These are phyloP conservation scores for Epichloe sylvatica DNA, from an alignment of 2,329 filamentous ascomycete species.

Conservation along the genomic window DNA sequence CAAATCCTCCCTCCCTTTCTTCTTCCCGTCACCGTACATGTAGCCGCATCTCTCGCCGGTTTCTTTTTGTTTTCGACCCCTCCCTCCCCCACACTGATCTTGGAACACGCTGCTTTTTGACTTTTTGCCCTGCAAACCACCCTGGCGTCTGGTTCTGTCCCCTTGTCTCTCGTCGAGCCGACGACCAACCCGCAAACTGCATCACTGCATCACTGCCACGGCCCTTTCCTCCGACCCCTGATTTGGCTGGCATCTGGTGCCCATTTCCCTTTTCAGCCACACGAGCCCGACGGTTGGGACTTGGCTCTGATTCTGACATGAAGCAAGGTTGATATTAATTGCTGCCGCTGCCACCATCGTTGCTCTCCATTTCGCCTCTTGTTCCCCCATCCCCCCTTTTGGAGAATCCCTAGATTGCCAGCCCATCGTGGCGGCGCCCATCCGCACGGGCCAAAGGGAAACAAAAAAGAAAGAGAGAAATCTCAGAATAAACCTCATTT, in stretches of 20 bases:
- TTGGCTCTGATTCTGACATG: background rate
- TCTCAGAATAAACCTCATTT: background rate
- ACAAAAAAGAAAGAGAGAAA: background rate
- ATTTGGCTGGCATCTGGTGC: background rate
- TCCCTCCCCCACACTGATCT: background rate
- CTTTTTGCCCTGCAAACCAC: background rate
- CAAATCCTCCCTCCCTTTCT: background rate
- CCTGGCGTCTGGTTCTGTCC: background rate
- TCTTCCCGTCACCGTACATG: background rate
- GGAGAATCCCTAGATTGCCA: background rate
- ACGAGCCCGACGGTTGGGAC: background rate
- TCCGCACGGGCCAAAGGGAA: background rate
- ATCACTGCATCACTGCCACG: slow-evolving; percentile 1
- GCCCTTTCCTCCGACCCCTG: background rate
- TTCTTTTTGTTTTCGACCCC: background rate
- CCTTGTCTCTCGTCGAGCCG: background rate
- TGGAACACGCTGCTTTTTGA: background rate
- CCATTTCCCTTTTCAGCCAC: slow-evolving; percentile 1
- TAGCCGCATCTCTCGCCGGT: background rate
- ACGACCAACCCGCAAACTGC: background rate
- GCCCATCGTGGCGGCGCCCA: background rate
- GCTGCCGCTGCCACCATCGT: background rate
- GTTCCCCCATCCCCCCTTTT: background rate
- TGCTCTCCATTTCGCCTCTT: background rate
- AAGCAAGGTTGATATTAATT: background rate